Evolutionary conservation across 164 flowering plant species (phyloP), one percentile per base, ranked within the genome.

Genomic region (Berberis vulgaris): DNA sequence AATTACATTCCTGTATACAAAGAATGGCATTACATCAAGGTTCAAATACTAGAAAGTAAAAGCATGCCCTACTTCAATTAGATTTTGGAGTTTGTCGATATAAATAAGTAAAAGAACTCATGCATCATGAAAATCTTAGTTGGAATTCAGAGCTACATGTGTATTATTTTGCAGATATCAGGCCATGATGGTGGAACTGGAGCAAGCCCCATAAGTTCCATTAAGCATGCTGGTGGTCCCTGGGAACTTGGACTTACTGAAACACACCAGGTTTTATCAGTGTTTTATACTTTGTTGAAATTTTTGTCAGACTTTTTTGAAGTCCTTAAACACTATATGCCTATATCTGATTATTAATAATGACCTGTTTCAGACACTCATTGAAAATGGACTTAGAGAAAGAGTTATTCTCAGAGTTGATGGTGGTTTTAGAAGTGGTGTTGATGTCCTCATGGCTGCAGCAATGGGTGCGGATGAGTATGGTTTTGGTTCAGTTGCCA

Each of bases 121-220:
- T 26, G 26, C 26, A 26, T 26, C 26, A 26, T 26, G 26, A 26
- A 26, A 26, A 26, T 26, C 26, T 26, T 26, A 26, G 26, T 26
- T 26, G 26, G 26, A 26, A 26, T 26, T 26, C 26, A 26, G 26
- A 26, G 26, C 26, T 26, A 26, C 26, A 26, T 26, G 26, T 26
- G 26, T 26, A 26, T 6, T 52, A 26, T 12, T 69, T 76, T 79
- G 62, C 82, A 91, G 99, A 89, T 95, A 81, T 95, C 99, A 54
- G 99, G 99, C 61, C 99, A 95, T 78, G 99, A 95, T 78, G 99
- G 99, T 54, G 99, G 99, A 62, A 95, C 99, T 60, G 99, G 99
- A 70, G 99, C 99, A 49, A 89, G 97, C 68, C 97, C 97, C 40
- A 79, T 89, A 60, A 26, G 26, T 26, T 26, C 26, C 26, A 26